A percentile compares a stretch with the other conserved stretches of the same genome.
These are phyloP conservation scores for Lathyrus aphaca DNA, from an alignment of 306 rosid species.

Conservation along the genomic window DNA sequence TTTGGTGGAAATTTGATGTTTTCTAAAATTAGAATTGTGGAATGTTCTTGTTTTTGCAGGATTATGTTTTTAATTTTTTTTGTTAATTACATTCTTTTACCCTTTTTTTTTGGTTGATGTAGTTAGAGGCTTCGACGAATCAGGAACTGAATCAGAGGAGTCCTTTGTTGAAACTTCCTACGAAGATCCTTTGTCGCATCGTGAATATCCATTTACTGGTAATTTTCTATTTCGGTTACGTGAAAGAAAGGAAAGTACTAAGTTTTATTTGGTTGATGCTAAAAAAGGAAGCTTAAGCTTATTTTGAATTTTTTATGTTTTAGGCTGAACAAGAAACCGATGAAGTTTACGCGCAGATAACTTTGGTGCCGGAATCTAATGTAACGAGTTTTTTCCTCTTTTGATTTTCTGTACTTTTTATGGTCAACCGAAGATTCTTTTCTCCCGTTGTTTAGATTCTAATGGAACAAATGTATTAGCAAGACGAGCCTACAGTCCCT, in stretches of 20 bases:
- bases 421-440: conserved; percentile 44
- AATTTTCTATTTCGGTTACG: conserved; percentile 24
- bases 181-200: conserved; percentile 82
- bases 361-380: conserved; percentile 71
- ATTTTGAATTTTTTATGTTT: conserved; percentile 39
- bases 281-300: conserved; percentile 17
- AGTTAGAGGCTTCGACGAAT: conserved; percentile 93
- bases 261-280: background rate
- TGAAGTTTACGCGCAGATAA: conserved; percentile 82
- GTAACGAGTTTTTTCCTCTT: conserved; percentile 56
- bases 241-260: background rate
- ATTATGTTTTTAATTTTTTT: background rate
- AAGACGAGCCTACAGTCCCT: conserved; percentile 61
- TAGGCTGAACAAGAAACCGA: conserved; percentile 97
- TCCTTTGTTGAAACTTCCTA: conserved; percentile 73
- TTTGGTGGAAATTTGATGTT: background rate
- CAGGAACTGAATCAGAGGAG: conserved; percentile 78
- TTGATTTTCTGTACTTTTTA: conserved; percentile 38
- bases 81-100: background rate
- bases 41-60: background rate
- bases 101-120: conserved; percentile 18
- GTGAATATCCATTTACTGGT: conserved; percentile 70
- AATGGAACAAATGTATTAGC: conserved; percentile 51
- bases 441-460: conserved; percentile 32
- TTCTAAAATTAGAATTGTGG: conserved; percentile 2